phyloP scores from a whole-genome alignment of 345 rosid genomes.

The Combretum micranthum region DNA sequence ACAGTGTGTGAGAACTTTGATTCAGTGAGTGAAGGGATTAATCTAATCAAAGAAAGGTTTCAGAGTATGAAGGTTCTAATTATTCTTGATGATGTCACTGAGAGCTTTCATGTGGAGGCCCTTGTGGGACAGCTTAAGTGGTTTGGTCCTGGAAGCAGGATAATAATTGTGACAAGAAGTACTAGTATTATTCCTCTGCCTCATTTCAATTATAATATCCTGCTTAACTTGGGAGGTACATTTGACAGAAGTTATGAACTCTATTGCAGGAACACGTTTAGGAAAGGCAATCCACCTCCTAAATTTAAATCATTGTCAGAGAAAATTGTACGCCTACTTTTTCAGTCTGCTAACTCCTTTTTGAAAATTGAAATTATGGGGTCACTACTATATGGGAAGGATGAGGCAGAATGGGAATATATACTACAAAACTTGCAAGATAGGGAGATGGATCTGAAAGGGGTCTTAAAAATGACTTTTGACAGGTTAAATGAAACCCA shows the following conservation, averaged over 20 bases:
- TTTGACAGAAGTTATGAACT: neutral
- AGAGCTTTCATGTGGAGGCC: neutral
- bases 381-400: neutral
- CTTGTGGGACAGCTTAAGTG: neutral
- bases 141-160: neutral
- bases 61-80: neutral
- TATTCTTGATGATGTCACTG: conserved; percentile 5
- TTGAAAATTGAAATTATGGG: conserved; percentile 13
- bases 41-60: neutral
- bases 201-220: accelerated
- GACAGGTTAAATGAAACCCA: too few species aligned
- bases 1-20: neutral
- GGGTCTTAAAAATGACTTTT: neutral
- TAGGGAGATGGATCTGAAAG: neutral
- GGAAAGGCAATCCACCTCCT: neutral
- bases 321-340: neutral
- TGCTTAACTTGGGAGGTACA: too few species aligned
- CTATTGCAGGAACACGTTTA: conserved; percentile 10
- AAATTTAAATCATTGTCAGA: neutral
- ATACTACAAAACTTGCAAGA: neutral
- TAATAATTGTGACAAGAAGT: conserved; percentile 7
- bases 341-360: neutral
- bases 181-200: neutral
- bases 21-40: neutral
- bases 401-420: neutral